These are phyloP conservation scores for Aspergillus sp. DNA, from an alignment of 2,329 filamentous ascomycete genomes.

Conservation along the genomic window DNA sequence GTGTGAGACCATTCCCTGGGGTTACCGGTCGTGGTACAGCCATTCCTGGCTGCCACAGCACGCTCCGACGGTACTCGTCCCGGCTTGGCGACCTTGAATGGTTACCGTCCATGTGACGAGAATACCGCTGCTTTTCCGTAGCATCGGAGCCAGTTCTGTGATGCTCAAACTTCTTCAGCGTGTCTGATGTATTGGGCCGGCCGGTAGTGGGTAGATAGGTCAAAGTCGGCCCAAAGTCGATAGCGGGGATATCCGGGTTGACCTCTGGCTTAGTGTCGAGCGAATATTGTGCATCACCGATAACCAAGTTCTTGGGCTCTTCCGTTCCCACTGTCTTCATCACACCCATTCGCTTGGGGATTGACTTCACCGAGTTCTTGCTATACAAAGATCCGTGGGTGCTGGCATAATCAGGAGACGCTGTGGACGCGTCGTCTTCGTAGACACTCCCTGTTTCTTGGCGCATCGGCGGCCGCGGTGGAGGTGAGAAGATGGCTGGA, in stretches of 20 bases:
- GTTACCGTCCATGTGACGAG: conserved; percentile 33
- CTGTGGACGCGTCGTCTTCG: conserved; percentile 65
- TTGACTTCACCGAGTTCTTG: conserved; percentile 43
- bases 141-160: conserved; percentile 38
- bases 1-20: conserved; percentile 63
- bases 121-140: conserved; percentile 34
- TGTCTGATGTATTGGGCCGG: conserved; percentile 61
- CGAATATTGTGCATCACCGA: conserved; percentile 53
- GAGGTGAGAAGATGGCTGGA: conserved; percentile 26
- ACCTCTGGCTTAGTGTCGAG: conserved; percentile 36
- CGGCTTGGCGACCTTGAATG: conserved; percentile 49
- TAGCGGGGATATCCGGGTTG: conserved; percentile 66
- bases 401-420: conserved; percentile 79
- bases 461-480: conserved; percentile 30
- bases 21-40: conserved; percentile 52
- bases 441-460: conserved; percentile 54
- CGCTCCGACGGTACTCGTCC: conserved; percentile 63
- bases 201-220: conserved; percentile 64
- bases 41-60: conserved; percentile 80
- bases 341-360: conserved; percentile 72
- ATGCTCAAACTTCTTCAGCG: conserved; percentile 46
- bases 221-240: conserved; percentile 86
- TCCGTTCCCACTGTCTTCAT: conserved; percentile 74
- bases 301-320: conserved; percentile 47
- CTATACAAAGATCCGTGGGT: conserved; percentile 60